Base-by-base conservation (phyloP, 2,329 filamentous ascomycete genomes). In the Cytospora chrysosperma region DNA sequence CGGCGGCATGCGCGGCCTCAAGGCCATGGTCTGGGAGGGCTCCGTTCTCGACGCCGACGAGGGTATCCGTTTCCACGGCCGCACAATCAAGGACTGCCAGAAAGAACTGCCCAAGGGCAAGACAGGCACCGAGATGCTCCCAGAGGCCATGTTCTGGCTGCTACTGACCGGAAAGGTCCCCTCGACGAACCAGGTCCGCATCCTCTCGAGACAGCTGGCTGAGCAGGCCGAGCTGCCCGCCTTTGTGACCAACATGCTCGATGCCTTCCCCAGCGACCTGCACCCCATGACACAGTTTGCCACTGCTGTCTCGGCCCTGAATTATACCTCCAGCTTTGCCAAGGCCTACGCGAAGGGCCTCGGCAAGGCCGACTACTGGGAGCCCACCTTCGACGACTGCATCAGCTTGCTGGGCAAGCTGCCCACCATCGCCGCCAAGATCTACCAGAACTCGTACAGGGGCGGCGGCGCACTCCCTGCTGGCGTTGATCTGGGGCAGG, bases 131-230 rank as follows among this genome's bases (percentile, higher is more conserved):
- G 94, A 98, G 80, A 99, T 98, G 95, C 86, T 98, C 15, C 95
- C 95, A 55, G 95, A 99, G 79, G 88, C 94, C 77, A 99, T 99
- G 95, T 99, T 99, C 85, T 99, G 95, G 95, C 87, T 98, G 50
- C 87, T 99, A 57, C 83, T 99, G 70, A 99, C 95, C 12, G 95
- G 95, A 65, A 85, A 96, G 77, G 91, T 98, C 26, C 95, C 95
- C 27, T 91, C 90, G 1, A 89, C 88, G 26, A 81, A 81, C 67
- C 95, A 99, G 78, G 87, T 95, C 67, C 91, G 94, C 71, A 82
- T 79, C 52, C 88, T 99, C 71, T 96, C 92, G 54, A 86, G 88
- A 64, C 89, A 98, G 76, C 83, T 98, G 27, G 95, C 95, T 58
- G 89, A 93, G 75, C 89, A 97, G 79, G 90, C 91, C 26, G 81